Evolutionary conservation across 805 yeast genomes (phyloP), one percentile per base, ranked within the genome.

Genomic region (Ogataea pignaliae): DNA sequence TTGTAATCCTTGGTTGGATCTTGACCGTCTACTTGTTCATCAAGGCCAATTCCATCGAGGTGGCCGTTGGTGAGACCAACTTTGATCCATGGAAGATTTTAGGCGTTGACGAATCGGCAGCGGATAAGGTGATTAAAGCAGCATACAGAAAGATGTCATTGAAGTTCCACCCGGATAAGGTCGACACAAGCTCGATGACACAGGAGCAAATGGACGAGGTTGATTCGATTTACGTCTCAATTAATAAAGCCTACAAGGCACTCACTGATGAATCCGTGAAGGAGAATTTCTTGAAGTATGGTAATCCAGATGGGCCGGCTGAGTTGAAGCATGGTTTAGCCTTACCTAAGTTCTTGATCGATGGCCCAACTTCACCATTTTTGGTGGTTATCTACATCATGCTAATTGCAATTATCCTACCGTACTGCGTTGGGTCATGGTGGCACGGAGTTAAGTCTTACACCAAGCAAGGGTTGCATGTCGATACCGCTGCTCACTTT

Each of bases 291-390:
- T 70, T 83, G 56, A 82, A 79, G 55, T 93, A 84, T 59, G 99
- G 99, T 40, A 96, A 95, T 62, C 99, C 99, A 4, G 99, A 93
- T 69, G 99, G 99, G 36, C 96, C 95, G 35, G 96, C 88, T 65
- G 87, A 87, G 26, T 75, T 84, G 15, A 70, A 84, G 16, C 97
- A 88, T 62, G 99, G 99, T 49, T 89, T 93, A 64, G 99, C 98
- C 0, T 69, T 93, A 52, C 99, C 99, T 29, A 82, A 85, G 61
- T 88, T 87, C 66, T 73, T 93, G 48, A 86, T 95, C 29, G 96
- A 88, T 51, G 89, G 95, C 36, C 74, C 81, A 45, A 81, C 82
- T 17, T 82, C 95, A 4, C 55, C 84, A 17, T 69, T 88, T 47
- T 67, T 85, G 26, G 74, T 83, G 13, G 63, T 77, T 2, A 52